Conservation (phyloP, 176 grass and related monocot genomes). For the Aegilops bicornis region DNA sequence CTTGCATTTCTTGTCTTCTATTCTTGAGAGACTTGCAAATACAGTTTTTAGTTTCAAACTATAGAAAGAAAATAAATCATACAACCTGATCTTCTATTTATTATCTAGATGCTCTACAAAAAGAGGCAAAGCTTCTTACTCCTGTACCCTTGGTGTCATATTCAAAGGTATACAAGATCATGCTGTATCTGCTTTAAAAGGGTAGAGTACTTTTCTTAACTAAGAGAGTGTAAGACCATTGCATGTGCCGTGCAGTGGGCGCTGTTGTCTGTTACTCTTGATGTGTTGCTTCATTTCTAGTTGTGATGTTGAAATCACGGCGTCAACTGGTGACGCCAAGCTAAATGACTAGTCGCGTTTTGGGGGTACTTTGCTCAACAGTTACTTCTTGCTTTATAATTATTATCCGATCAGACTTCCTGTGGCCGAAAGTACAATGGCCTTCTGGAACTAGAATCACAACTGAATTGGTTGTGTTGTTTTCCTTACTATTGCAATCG, state of each 20-base stretch:
- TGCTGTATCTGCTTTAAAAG: slow-evolving; percentile 6
- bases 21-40: background rate
- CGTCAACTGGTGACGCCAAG: background rate
- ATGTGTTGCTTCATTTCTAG: slow-evolving; percentile 22
- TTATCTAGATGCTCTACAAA: background rate
- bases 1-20: slow-evolving; percentile 1
- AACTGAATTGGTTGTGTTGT: background rate
- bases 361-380: slow-evolving; percentile 13
- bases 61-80: background rate
- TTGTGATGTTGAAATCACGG: slow-evolving; percentile 2
- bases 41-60: background rate
- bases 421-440: slow-evolving; percentile 10
- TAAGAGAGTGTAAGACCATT: background rate
- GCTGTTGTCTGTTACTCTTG: slow-evolving; percentile 17
- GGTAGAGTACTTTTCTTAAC: background rate
- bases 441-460: background rate
- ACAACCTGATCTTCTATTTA: background rate
- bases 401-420: background rate
- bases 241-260: background rate
- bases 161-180: background rate
- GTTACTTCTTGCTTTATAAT: background rate
- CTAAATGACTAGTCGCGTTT: background rate
- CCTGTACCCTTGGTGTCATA: background rate
- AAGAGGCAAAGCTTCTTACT: background rate
- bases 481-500: background rate